Conservation (phyloP, 106 monocot genomes). For the Vanilla planifolia region DNA sequence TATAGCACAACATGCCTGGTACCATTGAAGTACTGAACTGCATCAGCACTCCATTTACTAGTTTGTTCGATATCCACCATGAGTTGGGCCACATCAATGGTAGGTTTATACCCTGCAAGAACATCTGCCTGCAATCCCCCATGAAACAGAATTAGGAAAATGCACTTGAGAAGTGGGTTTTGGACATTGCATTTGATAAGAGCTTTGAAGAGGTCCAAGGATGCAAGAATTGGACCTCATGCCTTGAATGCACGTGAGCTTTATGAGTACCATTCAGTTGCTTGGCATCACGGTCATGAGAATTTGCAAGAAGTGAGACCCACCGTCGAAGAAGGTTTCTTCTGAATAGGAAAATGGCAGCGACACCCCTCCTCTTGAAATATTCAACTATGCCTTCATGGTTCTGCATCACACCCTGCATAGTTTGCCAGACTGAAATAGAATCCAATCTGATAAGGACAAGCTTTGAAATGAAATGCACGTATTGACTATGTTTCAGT, state of each 20-base stretch:
- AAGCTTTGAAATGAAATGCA: too few relatives aligned
- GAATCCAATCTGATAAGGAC: too few relatives aligned
- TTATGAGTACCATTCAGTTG: slow-evolving; percentile 70
- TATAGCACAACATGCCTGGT: slow-evolving; percentile 69
- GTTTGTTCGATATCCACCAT: slow-evolving; percentile 36
- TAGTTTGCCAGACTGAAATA: too few relatives aligned
- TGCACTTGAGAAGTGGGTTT: not conserved
- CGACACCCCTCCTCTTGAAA: slow-evolving; percentile 53
- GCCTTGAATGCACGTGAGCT: slow-evolving; percentile 59
- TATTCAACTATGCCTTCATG: slow-evolving; percentile 53
- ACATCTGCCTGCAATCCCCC: slow-evolving; percentile 50
- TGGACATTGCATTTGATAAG: not conserved
- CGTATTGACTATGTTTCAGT: not conserved
- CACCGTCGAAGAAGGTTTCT: slow-evolving; percentile 27
- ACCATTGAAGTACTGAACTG: slow-evolving; percentile 61
- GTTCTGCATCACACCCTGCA: slow-evolving; percentile 44
- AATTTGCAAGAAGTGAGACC: slow-evolving; percentile 51
- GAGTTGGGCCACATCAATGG: slow-evolving; percentile 37
- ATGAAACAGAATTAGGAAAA: not conserved
- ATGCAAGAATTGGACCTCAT: slow-evolving; percentile 29
- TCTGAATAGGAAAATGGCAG: slow-evolving; percentile 44
- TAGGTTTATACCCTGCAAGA: slow-evolving; percentile 72
- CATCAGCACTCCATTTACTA: slow-evolving; percentile 40
- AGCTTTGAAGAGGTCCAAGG: not conserved
- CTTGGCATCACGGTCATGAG: slow-evolving; percentile 41